phyloP scores from a whole-genome alignment of 1,139 yeast genomes.

The Candida tropicalis region DNA sequence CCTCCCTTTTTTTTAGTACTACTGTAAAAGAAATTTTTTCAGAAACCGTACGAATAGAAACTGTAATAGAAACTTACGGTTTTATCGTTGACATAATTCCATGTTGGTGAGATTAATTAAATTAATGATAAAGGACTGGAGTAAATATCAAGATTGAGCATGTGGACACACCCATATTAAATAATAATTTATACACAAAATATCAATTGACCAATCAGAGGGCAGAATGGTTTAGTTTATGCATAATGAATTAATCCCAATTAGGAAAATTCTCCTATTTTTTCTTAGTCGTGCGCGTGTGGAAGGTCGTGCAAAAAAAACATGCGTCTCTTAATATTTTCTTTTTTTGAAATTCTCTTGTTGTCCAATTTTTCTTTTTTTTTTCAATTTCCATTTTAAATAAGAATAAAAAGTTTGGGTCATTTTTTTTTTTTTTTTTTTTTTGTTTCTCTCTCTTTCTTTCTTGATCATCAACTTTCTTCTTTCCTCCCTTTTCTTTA shows the following conservation, averaged over 20 bases:
- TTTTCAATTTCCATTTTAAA: background rate
- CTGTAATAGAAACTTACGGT: background rate
- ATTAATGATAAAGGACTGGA: too few species aligned
- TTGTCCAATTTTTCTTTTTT: constrained; percentile 4
- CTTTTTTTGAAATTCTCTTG: constrained; percentile 8
- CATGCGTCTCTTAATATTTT: background rate
- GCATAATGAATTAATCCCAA: constrained; percentile 1
- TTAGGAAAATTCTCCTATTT: constrained; percentile 3
- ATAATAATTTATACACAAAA: background rate
- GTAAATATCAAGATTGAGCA: too few species aligned
- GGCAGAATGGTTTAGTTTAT: background rate
- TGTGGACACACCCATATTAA: too few species aligned
- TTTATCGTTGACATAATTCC: constrained; percentile 1
- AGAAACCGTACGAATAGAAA: too few species aligned
- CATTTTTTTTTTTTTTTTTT: constrained; percentile 5
- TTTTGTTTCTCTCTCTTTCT: background rate
- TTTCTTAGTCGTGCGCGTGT: background rate
- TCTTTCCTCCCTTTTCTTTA: background rate
- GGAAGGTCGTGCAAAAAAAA: background rate
- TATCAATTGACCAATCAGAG: background rate
- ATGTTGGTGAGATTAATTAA: background rate
- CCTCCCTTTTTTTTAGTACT: too few species aligned
- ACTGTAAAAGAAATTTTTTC: too few species aligned
- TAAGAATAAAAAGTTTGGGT: background rate
- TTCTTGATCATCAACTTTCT: background rate